Evolutionary conservation across 2,329 filamentous ascomycete genomes (phyloP).

Genomic region (Teratosphaeria pseudoeucalypti): DNA sequence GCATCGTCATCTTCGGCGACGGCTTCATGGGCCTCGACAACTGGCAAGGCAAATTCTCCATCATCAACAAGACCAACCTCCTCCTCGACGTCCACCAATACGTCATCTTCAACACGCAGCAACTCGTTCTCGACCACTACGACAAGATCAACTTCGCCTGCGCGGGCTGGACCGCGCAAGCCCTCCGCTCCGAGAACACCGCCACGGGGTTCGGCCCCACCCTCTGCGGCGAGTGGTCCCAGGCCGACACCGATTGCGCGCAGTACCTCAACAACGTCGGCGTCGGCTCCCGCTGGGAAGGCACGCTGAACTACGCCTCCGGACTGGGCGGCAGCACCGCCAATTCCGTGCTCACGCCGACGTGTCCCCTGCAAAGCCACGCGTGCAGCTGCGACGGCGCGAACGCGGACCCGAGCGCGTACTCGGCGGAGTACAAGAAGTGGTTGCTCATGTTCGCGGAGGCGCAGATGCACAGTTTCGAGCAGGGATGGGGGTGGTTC

Average conservation of each 20-base stretch:
- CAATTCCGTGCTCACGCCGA: slow-evolving; percentile 55
- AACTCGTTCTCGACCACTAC: slow-evolving; percentile 71
- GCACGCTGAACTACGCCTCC: slow-evolving; percentile 56
- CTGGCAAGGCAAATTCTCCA: slow-evolving; percentile 76
- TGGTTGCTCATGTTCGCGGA: slow-evolving; percentile 86
- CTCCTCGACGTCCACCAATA: slow-evolving; percentile 98
- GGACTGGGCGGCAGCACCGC: slow-evolving; percentile 38
- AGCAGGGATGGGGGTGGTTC: slow-evolving; percentile 93
- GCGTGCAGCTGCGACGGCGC: slow-evolving; percentile 66
- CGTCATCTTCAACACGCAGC: slow-evolving; percentile 88
- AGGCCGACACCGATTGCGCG: slow-evolving; percentile 94
- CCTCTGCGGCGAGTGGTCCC: slow-evolving; percentile 92
- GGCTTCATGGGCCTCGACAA: slow-evolving; percentile 86
- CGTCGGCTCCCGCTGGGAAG: slow-evolving; percentile 82
- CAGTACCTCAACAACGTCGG: slow-evolving; percentile 79
- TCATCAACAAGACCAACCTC: slow-evolving; percentile 52
- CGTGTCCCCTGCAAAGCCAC: slow-evolving; percentile 56
- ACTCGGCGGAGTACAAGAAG: slow-evolving; percentile 65
- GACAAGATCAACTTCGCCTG: slow-evolving; percentile 84
- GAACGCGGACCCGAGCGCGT: slow-evolving; percentile 61
- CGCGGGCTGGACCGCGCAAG: slow-evolving; percentile 73
- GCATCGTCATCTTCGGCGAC: slow-evolving; percentile 77
- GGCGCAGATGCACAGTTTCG: slow-evolving; percentile 91
- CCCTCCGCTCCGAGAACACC: slow-evolving; percentile 59
- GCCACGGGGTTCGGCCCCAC: slow-evolving; percentile 81